These are phyloP conservation scores for Dichotomopilus funicola DNA, from an alignment of 2,329 filamentous ascomycete genomes.

Conservation along the genomic window DNA sequence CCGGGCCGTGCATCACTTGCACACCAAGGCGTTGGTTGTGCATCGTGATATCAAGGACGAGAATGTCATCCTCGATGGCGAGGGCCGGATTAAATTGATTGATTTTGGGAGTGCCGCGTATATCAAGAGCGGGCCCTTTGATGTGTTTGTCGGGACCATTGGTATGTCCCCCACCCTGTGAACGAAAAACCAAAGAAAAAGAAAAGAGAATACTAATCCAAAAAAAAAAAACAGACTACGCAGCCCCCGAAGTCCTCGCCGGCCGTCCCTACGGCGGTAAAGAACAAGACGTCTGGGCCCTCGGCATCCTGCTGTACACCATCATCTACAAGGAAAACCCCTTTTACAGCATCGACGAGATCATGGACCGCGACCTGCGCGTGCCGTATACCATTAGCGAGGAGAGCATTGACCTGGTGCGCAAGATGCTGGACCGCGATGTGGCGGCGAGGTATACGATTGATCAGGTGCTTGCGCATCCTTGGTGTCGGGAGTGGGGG, in stretches of 20 bases:
- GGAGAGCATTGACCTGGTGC: constrained; percentile 85
- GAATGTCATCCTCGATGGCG: constrained; percentile 92
- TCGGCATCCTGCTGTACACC: constrained; percentile 94
- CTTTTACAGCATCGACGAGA: constrained; percentile 98
- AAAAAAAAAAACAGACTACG: constrained; percentile 63
- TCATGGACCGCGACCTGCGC: constrained; percentile 92
- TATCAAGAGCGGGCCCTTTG: constrained; percentile 96
- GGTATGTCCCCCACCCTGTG: constrained; percentile 51
- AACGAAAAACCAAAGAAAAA: neutral
- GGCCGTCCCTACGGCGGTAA: constrained; percentile 89
- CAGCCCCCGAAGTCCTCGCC: constrained; percentile 92
- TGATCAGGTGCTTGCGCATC: constrained; percentile 76
- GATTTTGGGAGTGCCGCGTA: constrained; percentile 98
- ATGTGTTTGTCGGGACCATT: constrained; percentile 98
- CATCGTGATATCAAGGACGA: constrained; percentile 99
- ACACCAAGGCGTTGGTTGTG: constrained; percentile 84
- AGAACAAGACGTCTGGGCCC: constrained; percentile 96
- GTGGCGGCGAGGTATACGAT: constrained; percentile 80
- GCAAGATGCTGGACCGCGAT: constrained; percentile 86
- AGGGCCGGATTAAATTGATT: constrained; percentile 92
- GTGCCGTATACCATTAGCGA: constrained; percentile 86
- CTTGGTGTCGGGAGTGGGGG: constrained; percentile 54
- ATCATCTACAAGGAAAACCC: constrained; percentile 99
- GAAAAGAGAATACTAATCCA: neutral
- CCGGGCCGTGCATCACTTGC: constrained; percentile 81